Conservation (phyloP, 176 grass and related monocot species). For the maize (Zea mays) region Zm-B73-REFERENCE-NAM-5.0 NC_050100.1:4078001-4078500, state of each 20-base stretch:
- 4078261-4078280: neutral
- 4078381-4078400: neutral
- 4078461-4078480: too few species aligned
- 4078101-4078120: conserved; percentile 45
- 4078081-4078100: conserved; percentile 89
- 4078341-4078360: neutral
- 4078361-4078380: neutral
- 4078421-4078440: too few species aligned
- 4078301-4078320: neutral
- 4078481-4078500: too few species aligned
- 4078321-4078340: neutral
- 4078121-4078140: neutral
- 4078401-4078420: too few species aligned
- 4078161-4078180: neutral
- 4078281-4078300: neutral
- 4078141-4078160: neutral
- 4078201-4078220: neutral
- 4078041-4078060: conserved; percentile 87
- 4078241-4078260: neutral
- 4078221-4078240: neutral
- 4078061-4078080: conserved; percentile 80
- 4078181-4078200: neutral
- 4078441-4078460: too few species aligned
- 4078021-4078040: conserved; percentile 86
- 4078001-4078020: conserved; percentile 85